Evolutionary conservation across 1,284 basidiomycete species (phyloP).

Genomic region (Apiotrichum porosum): DNA sequence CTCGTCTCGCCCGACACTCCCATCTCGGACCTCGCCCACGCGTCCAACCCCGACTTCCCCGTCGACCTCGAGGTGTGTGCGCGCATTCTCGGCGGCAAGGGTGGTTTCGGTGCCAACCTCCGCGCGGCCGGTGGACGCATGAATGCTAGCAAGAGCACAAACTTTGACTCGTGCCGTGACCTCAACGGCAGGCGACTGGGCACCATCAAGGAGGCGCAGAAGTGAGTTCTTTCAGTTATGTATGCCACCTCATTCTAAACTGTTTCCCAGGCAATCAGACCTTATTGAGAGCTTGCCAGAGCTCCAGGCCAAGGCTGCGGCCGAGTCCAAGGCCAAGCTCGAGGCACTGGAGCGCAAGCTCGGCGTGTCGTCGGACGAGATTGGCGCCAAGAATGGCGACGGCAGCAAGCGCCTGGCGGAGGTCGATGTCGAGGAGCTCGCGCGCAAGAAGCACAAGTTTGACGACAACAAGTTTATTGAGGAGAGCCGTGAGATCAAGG

Average conservation of each 20-base stretch:
- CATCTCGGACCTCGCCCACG: conserved; percentile 18
- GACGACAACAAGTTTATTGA: conserved; percentile 91
- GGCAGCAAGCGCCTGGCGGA: conserved; percentile 48
- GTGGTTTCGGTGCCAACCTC: conserved; percentile 94
- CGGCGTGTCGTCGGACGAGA: conserved; percentile 55
- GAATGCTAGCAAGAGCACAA: conserved; percentile 90
- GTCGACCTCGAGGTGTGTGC: conserved; percentile 43
- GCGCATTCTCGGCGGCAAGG: conserved; percentile 80
- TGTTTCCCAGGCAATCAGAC: conserved; percentile 65
- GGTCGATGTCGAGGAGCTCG: conserved; percentile 49
- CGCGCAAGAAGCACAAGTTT: conserved; percentile 78
- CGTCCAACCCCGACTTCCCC: conserved; percentile 16
- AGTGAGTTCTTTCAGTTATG: conserved; percentile 52
- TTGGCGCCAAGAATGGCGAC: conserved; percentile 12
- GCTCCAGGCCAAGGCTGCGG: conserved; percentile 70
- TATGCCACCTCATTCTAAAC: neutral
- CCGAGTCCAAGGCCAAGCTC: conserved; percentile 77
- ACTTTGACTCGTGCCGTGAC: conserved; percentile 93
- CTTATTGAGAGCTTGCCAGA: conserved; percentile 81
- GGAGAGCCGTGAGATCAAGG: conserved; percentile 85
- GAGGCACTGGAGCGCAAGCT: conserved; percentile 76
- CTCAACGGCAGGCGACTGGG: conserved; percentile 82
- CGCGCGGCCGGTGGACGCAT: conserved; percentile 95
- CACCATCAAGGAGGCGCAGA: conserved; percentile 93
- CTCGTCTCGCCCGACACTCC: conserved; percentile 19